Conservation (phyloP, 164 flowering plant species). For the Magnolia changhungtana region DNA sequence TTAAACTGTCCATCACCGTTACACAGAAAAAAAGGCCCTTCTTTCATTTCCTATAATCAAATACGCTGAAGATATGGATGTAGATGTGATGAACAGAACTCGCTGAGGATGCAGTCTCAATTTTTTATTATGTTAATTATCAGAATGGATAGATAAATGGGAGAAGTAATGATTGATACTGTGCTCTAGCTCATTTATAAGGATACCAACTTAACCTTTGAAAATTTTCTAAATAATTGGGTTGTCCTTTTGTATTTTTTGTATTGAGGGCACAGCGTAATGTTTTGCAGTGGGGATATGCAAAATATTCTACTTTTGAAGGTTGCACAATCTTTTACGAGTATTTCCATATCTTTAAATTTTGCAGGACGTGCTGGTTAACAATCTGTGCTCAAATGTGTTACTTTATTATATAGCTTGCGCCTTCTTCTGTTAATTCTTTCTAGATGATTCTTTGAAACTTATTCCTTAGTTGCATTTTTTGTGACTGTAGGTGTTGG, state of each 20-base stretch:
- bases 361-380: not conserved
- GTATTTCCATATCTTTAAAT: not conserved
- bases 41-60: too few species aligned
- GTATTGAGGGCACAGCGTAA: not conserved
- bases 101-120: not conserved
- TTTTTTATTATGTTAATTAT: not conserved
- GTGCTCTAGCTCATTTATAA: too few species aligned
- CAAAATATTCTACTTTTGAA: not conserved
- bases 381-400: not conserved
- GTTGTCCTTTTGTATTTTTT: not conserved
- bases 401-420: not conserved
- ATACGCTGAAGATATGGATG: too few species aligned
- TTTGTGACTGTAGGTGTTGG: slow-evolving; percentile 16
- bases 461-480: not conserved
- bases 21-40: too few species aligned
- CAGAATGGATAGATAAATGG: not conserved
- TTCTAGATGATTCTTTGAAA: not conserved
- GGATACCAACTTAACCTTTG: too few species aligned
- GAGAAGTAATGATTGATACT: not conserved
- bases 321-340: not conserved
- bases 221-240: too few species aligned
- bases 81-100: too few species aligned
- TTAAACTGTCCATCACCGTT: not conserved
- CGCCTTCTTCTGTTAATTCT: not conserved
- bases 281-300: not conserved